Percentiles rank a stretch among this genome's conserved stretches.
Conservation (phyloP, 108 stramenopile genomes). For the Pseudonitzschia pungens region DNA sequence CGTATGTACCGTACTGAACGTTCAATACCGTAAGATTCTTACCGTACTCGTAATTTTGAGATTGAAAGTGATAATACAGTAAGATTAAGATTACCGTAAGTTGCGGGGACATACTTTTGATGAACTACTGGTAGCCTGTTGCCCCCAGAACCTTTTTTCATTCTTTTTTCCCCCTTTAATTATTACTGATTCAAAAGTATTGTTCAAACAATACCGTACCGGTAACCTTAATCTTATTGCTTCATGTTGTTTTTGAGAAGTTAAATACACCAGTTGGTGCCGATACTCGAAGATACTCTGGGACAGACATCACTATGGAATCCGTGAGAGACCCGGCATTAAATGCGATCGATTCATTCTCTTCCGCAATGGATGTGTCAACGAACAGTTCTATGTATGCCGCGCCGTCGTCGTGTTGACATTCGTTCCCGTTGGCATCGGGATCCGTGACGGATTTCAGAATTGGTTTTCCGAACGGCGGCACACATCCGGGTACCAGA, state of each 20-base stretch:
- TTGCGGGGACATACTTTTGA: no score
- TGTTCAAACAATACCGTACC: no score
- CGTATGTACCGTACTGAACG: no score
- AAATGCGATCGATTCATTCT: conserved; percentile 18
- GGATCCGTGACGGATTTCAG: background rate
- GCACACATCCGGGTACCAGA: conserved; percentile 14
- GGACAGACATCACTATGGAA: conserved; percentile 10
- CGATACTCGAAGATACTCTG: conserved; percentile 10
- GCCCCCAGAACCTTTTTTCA: no score
- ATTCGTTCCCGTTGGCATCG: background rate
- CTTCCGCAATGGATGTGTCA: conserved; percentile 13
- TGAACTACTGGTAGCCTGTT: no score
- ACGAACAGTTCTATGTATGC: conserved; percentile 19
- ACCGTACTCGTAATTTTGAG: no score
- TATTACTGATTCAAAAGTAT: no score
- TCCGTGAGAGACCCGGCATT: conserved; percentile 18
- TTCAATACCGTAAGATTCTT: no score
- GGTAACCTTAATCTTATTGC: no score
- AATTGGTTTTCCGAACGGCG: conserved; percentile 17
- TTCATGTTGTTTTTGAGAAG: conserved; percentile 19
- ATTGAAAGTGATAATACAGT: no score
- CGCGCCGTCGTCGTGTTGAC: background rate
- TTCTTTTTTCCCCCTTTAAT: no score
- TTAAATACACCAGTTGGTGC: conserved; percentile 8
- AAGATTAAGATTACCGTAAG: no score